Conservation (phyloP, 2,329 filamentous ascomycete genomes). For the Phaeosphaeriaceae sp. region DNA sequence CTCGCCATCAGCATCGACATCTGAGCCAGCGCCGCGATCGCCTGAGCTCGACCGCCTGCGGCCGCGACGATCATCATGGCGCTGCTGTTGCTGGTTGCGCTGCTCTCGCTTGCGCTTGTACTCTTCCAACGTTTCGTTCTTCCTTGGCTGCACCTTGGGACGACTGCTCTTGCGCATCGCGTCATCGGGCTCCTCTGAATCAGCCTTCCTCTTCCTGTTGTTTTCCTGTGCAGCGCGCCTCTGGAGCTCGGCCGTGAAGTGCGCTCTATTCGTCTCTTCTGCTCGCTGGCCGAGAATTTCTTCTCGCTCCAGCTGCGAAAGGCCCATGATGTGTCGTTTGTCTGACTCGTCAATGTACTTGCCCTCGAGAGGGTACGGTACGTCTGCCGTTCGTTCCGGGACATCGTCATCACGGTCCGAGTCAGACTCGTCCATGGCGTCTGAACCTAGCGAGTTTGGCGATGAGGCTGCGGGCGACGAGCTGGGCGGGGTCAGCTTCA, state of each 20-base stretch:
- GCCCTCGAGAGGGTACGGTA: slow-evolving; percentile 85
- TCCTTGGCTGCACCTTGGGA: slow-evolving; percentile 60
- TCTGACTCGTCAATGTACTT: slow-evolving; percentile 69
- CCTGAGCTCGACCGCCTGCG: slow-evolving; percentile 52
- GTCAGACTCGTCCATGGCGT: slow-evolving; percentile 85
- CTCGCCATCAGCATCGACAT: slow-evolving; percentile 71
- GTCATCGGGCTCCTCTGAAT: slow-evolving; percentile 79
- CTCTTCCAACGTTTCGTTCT: slow-evolving; percentile 77
- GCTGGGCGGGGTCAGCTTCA: slow-evolving; percentile 55
- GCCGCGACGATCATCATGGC: slow-evolving; percentile 56
- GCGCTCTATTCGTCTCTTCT: slow-evolving; percentile 79
- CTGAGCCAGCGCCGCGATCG: slow-evolving; percentile 55
- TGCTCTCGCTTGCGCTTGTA: slow-evolving; percentile 64
- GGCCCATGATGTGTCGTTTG: slow-evolving; percentile 72
- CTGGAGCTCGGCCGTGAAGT: slow-evolving; percentile 82
- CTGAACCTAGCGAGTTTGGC: slow-evolving; percentile 77
- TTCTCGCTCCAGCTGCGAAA: slow-evolving; percentile 92
- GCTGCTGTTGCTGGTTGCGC: slow-evolving; percentile 64
- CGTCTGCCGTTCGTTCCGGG: slow-evolving; percentile 64
- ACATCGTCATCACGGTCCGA: slow-evolving; percentile 52
- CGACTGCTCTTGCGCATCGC: slow-evolving; percentile 71
- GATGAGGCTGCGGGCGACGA: slow-evolving; percentile 71
- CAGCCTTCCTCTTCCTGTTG: slow-evolving; percentile 76
- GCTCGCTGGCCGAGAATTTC: slow-evolving; percentile 87
- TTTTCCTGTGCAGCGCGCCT: slow-evolving; percentile 75